phyloP scores from a whole-genome alignment of 73 alveolate species.

The Effrenium voratum region DNA sequence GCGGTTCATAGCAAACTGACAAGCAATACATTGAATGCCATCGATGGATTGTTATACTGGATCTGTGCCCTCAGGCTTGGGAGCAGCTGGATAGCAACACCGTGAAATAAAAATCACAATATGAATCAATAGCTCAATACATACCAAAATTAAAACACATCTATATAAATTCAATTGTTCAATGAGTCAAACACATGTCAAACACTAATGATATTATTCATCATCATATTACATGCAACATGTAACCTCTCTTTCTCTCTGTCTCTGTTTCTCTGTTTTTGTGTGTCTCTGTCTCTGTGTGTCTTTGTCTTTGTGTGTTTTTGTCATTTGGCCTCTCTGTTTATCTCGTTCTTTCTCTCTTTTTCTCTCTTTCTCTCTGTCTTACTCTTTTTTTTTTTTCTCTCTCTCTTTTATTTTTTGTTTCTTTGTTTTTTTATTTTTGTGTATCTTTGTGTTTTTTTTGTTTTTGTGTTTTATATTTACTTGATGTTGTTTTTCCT shows the following conservation, averaged over 20 bases:
- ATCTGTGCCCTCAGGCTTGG: no score
- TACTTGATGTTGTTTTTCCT: background rate
- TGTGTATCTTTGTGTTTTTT: background rate
- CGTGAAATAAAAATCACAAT: background rate
- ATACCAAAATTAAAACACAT: background rate
- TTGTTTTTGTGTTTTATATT: background rate
- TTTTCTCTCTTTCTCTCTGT: background rate
- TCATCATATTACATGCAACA: no score
- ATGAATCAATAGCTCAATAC: background rate
- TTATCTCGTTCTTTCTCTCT: background rate
- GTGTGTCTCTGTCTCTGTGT: background rate
- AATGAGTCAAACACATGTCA: background rate
- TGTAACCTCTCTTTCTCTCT: background rate
- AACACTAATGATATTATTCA: no score
- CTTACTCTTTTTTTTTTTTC: background rate
- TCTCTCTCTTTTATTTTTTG: background rate
- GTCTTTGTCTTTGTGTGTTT: background rate
- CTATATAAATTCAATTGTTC: background rate
- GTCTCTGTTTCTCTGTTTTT: background rate
- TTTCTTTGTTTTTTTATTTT: background rate
- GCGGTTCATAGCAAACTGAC: background rate
- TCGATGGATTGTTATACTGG: background rate
- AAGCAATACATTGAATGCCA: background rate
- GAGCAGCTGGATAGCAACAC: background rate
- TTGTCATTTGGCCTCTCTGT: background rate